Conservation (phyloP, 2,329 filamentous ascomycete genomes). For the Zymoseptoria tritici region DNA sequence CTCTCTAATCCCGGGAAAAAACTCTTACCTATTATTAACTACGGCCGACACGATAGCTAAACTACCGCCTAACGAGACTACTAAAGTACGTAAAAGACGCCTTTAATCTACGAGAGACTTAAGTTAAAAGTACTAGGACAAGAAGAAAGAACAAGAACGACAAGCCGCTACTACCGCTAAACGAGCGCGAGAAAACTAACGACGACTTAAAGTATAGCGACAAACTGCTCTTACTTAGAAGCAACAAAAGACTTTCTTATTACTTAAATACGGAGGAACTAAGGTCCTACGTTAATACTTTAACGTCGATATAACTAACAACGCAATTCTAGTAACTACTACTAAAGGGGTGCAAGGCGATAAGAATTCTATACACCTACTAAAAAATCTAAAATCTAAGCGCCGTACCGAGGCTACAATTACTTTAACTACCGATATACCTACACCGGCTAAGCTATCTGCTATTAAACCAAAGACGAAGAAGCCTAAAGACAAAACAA, state of each 20-base stretch:
- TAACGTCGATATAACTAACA: no score
- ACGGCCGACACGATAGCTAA: background rate
- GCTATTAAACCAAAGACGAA: background rate
- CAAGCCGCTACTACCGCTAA: background rate
- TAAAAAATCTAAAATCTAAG: no score
- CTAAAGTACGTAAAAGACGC: background rate
- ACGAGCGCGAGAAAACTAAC: background rate
- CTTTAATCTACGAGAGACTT: background rate
- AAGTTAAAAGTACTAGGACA: background rate
- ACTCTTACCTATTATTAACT: no score
- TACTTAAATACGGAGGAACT: background rate
- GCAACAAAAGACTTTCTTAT: background rate
- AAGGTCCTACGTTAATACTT: background rate
- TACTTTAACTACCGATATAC: no score
- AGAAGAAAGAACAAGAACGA: background rate
- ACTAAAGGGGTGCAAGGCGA: no score
- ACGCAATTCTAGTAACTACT: no score
- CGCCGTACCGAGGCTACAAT: no score
- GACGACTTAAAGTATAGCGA: background rate
- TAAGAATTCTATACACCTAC: no score
- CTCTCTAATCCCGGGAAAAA: no score
- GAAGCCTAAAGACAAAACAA: no score
- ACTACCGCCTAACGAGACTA: background rate
- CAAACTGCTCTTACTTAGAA: background rate
- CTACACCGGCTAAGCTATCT: background rate